A percentile compares a stretch with the other conserved stretches of the same genome.
phyloP scores from a whole-genome alignment of 257 asterid species.

The Primulina tabacum region DNA sequence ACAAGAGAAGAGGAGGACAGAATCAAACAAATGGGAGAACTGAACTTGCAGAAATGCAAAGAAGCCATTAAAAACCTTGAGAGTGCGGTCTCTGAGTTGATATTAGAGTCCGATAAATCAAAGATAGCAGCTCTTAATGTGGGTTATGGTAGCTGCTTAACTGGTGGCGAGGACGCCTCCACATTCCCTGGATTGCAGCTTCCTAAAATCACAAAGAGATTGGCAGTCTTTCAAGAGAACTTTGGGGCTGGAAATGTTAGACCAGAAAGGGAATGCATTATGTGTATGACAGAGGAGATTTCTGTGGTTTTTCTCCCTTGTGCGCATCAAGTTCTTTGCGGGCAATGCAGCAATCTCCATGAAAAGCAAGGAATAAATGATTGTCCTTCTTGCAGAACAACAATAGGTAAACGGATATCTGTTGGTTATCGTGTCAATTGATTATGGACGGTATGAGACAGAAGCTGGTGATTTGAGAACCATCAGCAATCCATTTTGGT shows the following conservation, averaged over 20 bases:
- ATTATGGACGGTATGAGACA: neutral
- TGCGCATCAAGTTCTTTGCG: slow-evolving; percentile 77
- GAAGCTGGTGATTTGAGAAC: neutral
- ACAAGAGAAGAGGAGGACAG: slow-evolving; percentile 39
- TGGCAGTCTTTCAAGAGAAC: slow-evolving; percentile 45
- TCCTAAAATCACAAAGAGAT: slow-evolving; percentile 36
- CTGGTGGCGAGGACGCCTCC: slow-evolving; percentile 17
- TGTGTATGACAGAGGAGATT: slow-evolving; percentile 74
- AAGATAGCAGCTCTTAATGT: slow-evolving; percentile 53
- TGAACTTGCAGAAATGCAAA: slow-evolving; percentile 31
- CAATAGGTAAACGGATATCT: slow-evolving; percentile 35
- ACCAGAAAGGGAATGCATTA: slow-evolving; percentile 79
- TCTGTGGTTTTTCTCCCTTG: slow-evolving; percentile 80
- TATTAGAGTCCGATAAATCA: slow-evolving; percentile 41
- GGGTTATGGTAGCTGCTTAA: slow-evolving; percentile 34
- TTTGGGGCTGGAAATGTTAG: slow-evolving; percentile 30
- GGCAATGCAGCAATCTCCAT: slow-evolving; percentile 48
- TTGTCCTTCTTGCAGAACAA: slow-evolving; percentile 55
- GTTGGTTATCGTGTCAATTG: slow-evolving; percentile 21
- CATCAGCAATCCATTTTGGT: slow-evolving; percentile 8
- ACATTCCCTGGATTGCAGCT: slow-evolving; percentile 20
- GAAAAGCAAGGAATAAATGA: slow-evolving; percentile 44
- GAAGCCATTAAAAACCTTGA: slow-evolving; percentile 39
- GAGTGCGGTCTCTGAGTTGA: slow-evolving; percentile 42
- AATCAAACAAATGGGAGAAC: slow-evolving; percentile 42